Conservation (phyloP, 805 yeast species). For the Danielozyma ontarioensis region DNA sequence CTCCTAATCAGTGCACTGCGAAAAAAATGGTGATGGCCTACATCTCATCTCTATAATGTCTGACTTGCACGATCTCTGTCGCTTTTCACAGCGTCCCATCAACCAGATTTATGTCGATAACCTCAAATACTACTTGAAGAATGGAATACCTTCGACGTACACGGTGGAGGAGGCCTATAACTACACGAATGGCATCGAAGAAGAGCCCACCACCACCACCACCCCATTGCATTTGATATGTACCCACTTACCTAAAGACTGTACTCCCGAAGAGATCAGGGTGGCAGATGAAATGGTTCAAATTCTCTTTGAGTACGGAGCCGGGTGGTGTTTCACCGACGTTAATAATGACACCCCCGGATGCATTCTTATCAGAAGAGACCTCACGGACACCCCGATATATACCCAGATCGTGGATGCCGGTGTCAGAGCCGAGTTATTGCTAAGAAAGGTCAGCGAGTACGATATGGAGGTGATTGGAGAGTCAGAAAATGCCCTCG, state of each 20-base stretch:
- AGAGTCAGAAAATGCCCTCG: constrained; percentile 21
- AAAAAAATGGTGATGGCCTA: no score
- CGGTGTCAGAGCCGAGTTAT: constrained; percentile 84
- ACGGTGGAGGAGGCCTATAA: constrained; percentile 73
- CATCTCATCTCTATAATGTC: constrained; percentile 41
- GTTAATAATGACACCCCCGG: constrained; percentile 77
- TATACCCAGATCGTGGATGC: constrained; percentile 64
- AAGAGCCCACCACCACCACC: constrained; percentile 45
- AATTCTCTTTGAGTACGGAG: constrained; percentile 74
- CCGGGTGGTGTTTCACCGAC: constrained; percentile 85
- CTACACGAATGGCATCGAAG: constrained; percentile 40
- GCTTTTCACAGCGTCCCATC: constrained; percentile 46
- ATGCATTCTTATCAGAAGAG: constrained; percentile 60
- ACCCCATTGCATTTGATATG: constrained; percentile 75
- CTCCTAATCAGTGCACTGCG: no score
- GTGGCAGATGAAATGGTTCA: constrained; percentile 54
- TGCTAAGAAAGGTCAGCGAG: constrained; percentile 67
- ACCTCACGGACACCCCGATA: constrained; percentile 30
- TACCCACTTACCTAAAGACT: constrained; percentile 46
- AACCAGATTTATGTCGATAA: constrained; percentile 36
- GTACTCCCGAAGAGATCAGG: constrained; percentile 34
- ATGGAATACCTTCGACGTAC: constrained; percentile 79
- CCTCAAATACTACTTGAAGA: constrained; percentile 43
- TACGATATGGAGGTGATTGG: constrained; percentile 57
- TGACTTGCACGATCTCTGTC: constrained; percentile 65